A percentile compares a stretch with the other conserved stretches of the same genome.
Conservation (phyloP, 202 grass and related monocot genomes). For the Carex arenaria region DNA sequence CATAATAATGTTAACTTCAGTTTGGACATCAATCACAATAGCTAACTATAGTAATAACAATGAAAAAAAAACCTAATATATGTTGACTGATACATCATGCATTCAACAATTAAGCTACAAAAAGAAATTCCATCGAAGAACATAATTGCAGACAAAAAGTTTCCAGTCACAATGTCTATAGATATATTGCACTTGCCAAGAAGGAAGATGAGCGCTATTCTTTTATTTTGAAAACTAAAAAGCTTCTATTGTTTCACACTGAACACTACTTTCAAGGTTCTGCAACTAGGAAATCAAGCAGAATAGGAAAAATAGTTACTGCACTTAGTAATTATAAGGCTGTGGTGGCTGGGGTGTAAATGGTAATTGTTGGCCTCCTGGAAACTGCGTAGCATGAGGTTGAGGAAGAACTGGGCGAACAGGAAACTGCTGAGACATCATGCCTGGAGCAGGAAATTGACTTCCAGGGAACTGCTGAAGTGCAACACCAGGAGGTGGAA, state of each 20-base stretch:
- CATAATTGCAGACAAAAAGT: slow-evolving; percentile 1
- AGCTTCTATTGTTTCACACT: slow-evolving; percentile 7
- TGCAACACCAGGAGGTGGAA: slow-evolving; percentile 35
- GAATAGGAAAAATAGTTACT: not conserved
- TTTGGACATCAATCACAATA: not conserved
- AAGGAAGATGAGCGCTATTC: not conserved
- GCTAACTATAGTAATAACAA: not conserved
- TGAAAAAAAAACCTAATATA: not conserved
- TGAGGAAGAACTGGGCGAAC: slow-evolving; percentile 17
- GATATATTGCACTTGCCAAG: not conserved
- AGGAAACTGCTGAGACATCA: slow-evolving; percentile 26
- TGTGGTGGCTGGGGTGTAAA: slow-evolving; percentile 31
- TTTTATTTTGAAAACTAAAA: slow-evolving; percentile 3
- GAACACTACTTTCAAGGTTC: slow-evolving; percentile 7
- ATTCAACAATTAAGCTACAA: not conserved
- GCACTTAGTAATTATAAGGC: slow-evolving; percentile 28
- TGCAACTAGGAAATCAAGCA: not conserved
- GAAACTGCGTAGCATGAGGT: slow-evolving; percentile 38
- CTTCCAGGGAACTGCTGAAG: slow-evolving; percentile 36
- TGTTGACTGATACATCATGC: not conserved
- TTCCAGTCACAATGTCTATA: not conserved
- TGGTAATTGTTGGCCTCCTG: slow-evolving; percentile 39
- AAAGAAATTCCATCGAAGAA: not conserved
- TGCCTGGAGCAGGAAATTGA: not conserved
- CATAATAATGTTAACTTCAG: too few relatives aligned